phyloP scores from a whole-genome alignment of 352 stramenopile species.

The Phytophthora uliginosa region DNA sequence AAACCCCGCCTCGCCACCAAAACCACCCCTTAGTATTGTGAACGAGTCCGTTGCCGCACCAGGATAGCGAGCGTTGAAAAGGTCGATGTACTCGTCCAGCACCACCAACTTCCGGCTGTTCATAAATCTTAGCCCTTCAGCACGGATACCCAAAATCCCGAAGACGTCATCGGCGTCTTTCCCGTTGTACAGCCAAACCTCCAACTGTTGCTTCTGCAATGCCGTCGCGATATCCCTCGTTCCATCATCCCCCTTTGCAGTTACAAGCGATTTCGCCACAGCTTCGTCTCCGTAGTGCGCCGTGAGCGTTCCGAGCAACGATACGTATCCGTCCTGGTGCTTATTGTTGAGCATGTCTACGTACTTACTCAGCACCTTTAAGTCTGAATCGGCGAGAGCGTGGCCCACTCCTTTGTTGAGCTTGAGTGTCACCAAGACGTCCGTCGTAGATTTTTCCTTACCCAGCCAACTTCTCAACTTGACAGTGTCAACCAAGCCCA shows the following conservation, averaged over 20 bases:
- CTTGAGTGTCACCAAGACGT: neutral
- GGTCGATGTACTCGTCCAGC: neutral
- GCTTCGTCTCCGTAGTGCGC: neutral
- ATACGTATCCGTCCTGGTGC: neutral
- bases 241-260: neutral
- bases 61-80: neutral
- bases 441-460: neutral
- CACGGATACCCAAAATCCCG: no score
- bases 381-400: neutral
- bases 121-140: neutral
- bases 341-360: neutral
- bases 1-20: neutral
- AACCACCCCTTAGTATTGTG: neutral
- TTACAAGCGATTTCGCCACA: neutral
- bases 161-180: no score
- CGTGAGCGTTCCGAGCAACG: neutral
- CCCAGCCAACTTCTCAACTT: neutral
- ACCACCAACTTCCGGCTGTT: neutral
- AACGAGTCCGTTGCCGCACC: neutral
- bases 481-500: neutral
- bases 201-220: neutral
- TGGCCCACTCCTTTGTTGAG: neutral
- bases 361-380: neutral
- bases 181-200: neutral
- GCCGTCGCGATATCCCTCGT: neutral